These are phyloP conservation scores for Globisporangium nagaii DNA, from an alignment of 352 stramenopile genomes.

Conservation along the genomic window DNA sequence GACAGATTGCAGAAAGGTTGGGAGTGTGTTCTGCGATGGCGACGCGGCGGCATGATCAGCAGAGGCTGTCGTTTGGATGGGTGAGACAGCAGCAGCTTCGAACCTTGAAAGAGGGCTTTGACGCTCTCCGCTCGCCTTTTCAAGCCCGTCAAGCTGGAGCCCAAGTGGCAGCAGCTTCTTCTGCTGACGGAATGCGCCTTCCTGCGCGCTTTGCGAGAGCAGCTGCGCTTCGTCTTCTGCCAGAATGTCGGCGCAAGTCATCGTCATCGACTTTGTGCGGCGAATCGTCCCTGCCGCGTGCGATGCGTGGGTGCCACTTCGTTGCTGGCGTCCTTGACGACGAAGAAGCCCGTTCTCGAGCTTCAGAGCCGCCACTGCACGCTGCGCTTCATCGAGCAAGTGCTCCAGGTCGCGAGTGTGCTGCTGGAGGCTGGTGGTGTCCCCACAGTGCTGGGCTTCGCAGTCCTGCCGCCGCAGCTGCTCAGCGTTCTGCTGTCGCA, in stretches of 20 bases:
- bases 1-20: constrained; percentile 9
- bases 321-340: constrained; percentile 3
- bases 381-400: constrained; percentile 33
- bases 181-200: not conserved
- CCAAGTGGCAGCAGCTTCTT: not conserved
- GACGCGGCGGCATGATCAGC: not conserved
- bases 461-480: not conserved
- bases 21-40: not conserved
- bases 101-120: not conserved
- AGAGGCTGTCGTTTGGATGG: not conserved
- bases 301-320: not conserved
- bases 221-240: not conserved
- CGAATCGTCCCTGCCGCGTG: not conserved
- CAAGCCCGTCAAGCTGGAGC: not conserved
- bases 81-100: not conserved
- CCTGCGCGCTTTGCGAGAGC: not conserved
- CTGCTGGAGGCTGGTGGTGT: constrained; percentile 3
- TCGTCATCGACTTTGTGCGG: constrained; percentile 3
- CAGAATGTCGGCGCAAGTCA: constrained; percentile 10
- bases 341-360: constrained; percentile 33
- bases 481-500: not conserved
- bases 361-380: constrained; percentile 22
- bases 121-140: not conserved
- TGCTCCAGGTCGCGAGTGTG: constrained; percentile 11
- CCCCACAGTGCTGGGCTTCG: not conserved